Conservation (phyloP, 2,329 filamentous ascomycete species). For the Diplodia scrobiculata region DNA sequence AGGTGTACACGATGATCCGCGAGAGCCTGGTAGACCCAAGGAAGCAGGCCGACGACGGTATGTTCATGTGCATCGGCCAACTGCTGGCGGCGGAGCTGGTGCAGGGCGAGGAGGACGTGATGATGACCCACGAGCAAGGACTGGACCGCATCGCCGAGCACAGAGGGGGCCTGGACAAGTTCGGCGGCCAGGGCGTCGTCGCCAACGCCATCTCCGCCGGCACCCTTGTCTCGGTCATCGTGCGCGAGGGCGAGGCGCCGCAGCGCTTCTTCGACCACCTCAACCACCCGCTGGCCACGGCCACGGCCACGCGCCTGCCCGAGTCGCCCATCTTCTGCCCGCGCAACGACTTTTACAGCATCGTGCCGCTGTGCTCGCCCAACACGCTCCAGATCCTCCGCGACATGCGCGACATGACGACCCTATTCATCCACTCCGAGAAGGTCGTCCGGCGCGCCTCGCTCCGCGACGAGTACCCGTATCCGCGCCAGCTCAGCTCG, state of each 20-base stretch:
- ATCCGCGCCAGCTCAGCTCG: constrained; percentile 6
- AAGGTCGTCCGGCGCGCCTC: constrained; percentile 1
- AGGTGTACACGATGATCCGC: constrained; percentile 21
- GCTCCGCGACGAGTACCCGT: constrained; percentile 6
- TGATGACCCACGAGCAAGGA: constrained; percentile 26
- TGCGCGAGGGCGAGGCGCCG: constrained; percentile 19
- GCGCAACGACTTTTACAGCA: constrained; percentile 25
- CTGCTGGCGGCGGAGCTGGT: constrained; percentile 21
- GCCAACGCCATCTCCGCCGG: constrained; percentile 3
- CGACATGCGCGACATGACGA: constrained; percentile 25
- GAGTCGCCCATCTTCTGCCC: constrained; percentile 28
- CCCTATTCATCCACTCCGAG: constrained; percentile 19
- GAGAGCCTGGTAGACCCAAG: constrained; percentile 6
- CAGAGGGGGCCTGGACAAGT: neutral
- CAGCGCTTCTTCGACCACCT: neutral
- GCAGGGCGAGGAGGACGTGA: constrained; percentile 23
- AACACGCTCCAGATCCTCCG: constrained; percentile 16
- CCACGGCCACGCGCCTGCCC: neutral
- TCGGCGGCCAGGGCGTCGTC: constrained; percentile 18
- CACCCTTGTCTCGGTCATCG: neutral
- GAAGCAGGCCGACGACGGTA: constrained; percentile 3
- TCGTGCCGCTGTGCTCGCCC: constrained; percentile 9
- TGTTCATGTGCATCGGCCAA: constrained; percentile 26
- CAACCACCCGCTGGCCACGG: neutral
- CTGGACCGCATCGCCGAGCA: constrained; percentile 19